Base-by-base conservation (phyloP, 2,329 filamentous ascomycete genomes). In the Zymoseptoria pseudotritici region DNA sequence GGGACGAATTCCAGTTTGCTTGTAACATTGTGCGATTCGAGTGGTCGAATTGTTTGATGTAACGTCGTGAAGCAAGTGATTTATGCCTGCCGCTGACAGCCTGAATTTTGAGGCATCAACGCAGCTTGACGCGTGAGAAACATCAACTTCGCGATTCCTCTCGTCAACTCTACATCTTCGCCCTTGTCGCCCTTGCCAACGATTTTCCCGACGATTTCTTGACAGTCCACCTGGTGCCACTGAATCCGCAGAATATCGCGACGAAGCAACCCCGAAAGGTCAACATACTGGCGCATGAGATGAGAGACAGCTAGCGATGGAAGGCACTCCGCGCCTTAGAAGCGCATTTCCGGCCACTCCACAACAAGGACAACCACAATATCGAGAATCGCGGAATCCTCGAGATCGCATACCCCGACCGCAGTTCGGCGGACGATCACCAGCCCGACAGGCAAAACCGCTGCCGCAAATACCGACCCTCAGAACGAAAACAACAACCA, bases 321-420 rank as follows among this genome's bases (percentile, higher is more conserved):
- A 85, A 83, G 83, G 81, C 76, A 94, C 89, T 79, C 90, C 87
- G 77, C 88, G 86, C 79, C 81, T 91, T 79, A 85, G 87, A 79
- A 91, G 89, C 82, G 88, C 88, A 72, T 94, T 87, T 73, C 90
- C 90, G 73, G 80, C 85, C 71, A 92, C 89, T 68, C 90, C 89
- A 70, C 81, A 61, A 56, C 54, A 31, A 55, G 53, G 46, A 19
- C 56, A 54, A 29, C 20, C 17, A 46, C 57, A 55, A 52, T 56
- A 54, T 51, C 58, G 17, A 60, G 60, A 50, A 53, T 52, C 21
- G 54, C 52, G 49, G 20, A 53, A 54, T 49, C 54, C 24, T 10
- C 24, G 42, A 55, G 54, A 42, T 11, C 54, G 54, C 36, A 53
- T 53, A 26, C 52, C 52, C 26, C 22, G 22, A 29, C 52, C 60